Percentiles rank a stretch among this genome's conserved stretches.
Evolutionary conservation across 345 rosid genomes (phyloP).

Genomic region (Gossypioides kirkii): DNA sequence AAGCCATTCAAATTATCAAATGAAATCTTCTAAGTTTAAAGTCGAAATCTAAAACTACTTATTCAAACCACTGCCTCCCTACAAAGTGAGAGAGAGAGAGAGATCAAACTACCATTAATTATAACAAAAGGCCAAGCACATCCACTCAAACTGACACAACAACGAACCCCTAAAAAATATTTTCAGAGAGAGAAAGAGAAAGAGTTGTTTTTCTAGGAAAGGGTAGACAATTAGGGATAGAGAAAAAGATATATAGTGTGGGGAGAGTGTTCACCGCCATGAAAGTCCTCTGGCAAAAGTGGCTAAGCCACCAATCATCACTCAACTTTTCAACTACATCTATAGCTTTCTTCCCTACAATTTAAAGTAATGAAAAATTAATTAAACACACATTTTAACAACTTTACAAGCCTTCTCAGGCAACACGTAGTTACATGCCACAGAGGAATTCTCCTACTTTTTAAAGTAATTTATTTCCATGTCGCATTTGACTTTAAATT

Average conservation of each 20-base stretch:
- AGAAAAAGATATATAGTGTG: constrained; percentile 7
- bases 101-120: constrained; percentile 22
- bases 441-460: too few relatives aligned
- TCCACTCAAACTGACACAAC: constrained; percentile 37
- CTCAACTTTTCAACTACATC: neutral
- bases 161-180: constrained; percentile 24
- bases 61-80: constrained; percentile 30
- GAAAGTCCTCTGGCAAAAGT: constrained; percentile 22
- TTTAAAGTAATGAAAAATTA: neutral
- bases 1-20: constrained; percentile 23
- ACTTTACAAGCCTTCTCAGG: neutral
- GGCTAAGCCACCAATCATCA: constrained; percentile 29
- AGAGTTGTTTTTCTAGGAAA: constrained; percentile 19
- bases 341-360: neutral
- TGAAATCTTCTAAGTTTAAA: constrained; percentile 27
- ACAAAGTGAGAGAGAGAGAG: constrained; percentile 11
- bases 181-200: neutral
- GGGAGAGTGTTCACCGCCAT: constrained; percentile 1
- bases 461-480: neutral
- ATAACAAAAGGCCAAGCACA: constrained; percentile 30
- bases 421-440: neutral
- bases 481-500: neutral
- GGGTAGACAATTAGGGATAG: constrained; percentile 13
- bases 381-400: neutral
- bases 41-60: constrained; percentile 41